These are phyloP conservation scores for Penicillium sp. DNA, from an alignment of 2,329 filamentous ascomycete genomes.

Conservation along the genomic window DNA sequence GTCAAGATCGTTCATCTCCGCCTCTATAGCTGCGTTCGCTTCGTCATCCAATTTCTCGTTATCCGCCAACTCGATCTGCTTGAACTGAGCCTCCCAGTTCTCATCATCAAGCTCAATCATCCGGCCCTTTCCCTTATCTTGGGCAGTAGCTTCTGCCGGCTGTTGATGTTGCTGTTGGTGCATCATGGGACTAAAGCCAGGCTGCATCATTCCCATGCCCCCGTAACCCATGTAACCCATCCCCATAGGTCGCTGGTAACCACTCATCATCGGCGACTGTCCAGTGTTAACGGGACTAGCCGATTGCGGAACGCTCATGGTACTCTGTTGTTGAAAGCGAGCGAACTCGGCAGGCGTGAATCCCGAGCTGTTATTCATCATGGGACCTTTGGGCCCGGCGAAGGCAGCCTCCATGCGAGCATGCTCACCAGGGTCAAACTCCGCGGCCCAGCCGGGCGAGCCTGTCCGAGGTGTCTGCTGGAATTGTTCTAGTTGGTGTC, in stretches of 20 bases:
- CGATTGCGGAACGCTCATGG: constrained; percentile 61
- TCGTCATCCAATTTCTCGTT: constrained; percentile 61
- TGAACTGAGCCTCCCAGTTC: constrained; percentile 97
- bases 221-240: constrained; percentile 51
- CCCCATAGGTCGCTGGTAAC: constrained; percentile 51
- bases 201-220: constrained; percentile 58
- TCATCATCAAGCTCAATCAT: constrained; percentile 91
- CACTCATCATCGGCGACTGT: constrained; percentile 66
- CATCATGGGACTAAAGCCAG: constrained; percentile 54
- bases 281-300: constrained; percentile 61
- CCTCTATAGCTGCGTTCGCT: constrained; percentile 77
- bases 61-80: constrained; percentile 72
- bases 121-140: constrained; percentile 81
- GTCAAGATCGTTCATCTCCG: constrained; percentile 88
- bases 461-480: constrained; percentile 57
- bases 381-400: constrained; percentile 56
- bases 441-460: constrained; percentile 66
- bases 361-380: constrained; percentile 55
- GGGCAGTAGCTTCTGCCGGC: constrained; percentile 47
- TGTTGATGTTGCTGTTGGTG: constrained; percentile 50
- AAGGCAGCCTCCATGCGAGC: constrained; percentile 73
- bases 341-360: constrained; percentile 88
- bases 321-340: constrained; percentile 77
- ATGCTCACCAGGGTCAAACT: constrained; percentile 68
- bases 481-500: constrained; percentile 63